Base-by-base conservation (phyloP, 148 eudicot genomes). In the Heliamphora exappendiculata region DNA sequence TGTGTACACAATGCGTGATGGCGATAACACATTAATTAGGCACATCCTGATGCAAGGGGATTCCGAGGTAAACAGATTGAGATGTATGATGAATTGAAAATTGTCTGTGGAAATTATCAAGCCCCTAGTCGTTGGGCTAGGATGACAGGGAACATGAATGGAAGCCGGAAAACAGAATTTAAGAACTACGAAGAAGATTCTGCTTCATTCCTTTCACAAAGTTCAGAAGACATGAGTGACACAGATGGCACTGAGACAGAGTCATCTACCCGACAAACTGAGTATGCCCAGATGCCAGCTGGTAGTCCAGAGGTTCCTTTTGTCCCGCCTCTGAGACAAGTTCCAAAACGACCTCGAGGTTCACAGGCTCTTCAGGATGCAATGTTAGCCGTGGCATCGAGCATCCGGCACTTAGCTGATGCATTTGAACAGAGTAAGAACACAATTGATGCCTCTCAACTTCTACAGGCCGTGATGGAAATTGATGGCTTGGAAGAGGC, bases 401-500 rank as follows among this genome's bases (percentile, higher is more conserved):
- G 77, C 57, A 59, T 74, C 41, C 77, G 77, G 37, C 77, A 74
- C 77, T 60, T 74, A 55, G 77, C 77, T 42, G 77, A 74, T 60
- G 77, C 77, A 44, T 6, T 74, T 59, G 77, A 74, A 24, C 77
- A 41, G 44, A 60, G 68, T 45, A 74, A 74, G 53, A 74, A 60
- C 19, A 60, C 55, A 28, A 74, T 74, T 7, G 77, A 74, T 42
- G 57, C 69, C 22, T 39, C 53, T 42, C 67, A 47, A 45, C 77
- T 74, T 74, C 53, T 74, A 44, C 55, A 74, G 16, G 77, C 77
- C 1, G 77, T 74, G 4, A 74, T 74, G 77, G 77, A 74, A 42
- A 74, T 74, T 39, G 68, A 74, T 47, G 77, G 55, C 41, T 74
- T 74, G 77, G 77, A 74, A 60, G 77, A 74, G 68, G 77, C 77